Base-by-base conservation (phyloP, 2,329 filamentous ascomycete species). In the Aphanoascus verrucosus region DNA sequence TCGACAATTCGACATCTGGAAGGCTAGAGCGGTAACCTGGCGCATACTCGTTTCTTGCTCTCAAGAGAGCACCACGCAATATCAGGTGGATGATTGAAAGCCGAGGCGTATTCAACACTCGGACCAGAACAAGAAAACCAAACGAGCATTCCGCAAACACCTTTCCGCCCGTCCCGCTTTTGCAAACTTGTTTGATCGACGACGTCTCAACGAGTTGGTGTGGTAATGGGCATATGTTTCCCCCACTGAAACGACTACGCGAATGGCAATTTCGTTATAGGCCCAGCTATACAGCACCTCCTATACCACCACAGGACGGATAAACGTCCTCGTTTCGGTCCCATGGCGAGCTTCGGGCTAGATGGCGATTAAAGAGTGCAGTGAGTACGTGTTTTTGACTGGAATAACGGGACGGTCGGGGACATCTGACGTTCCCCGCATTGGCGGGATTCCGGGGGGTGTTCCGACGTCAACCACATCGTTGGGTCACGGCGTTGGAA, bases 171-270 rank as follows among this genome's bases (percentile, higher is more conserved):
- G n/a, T 37, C 12, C 11, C 23, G 45, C n/a, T 47, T 6, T 31
- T 37, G 23, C n/a, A 37, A 37, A 37, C 35, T 11, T n/a, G n/a
- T n/a, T n/a, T n/a, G 35, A 37, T 37, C 9, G 35, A 28, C 35
- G 35, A n/a, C 8, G 35, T 4, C 8, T 3, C 35, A 37, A 11
- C 41, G 20, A 44, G 11, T 5, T 19, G 14, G 3, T 8, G 37
- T 44, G 12, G n/a, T 31, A 17, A 2, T 15, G 17, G 15, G 15
- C 23, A 3, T 23, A 8, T 15, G 5, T n/a, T n/a, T n/a, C n/a
- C n/a, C 38, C 15, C 35, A 43, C 40, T 44, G 35, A 4, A 15
- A 44, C 49, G 19, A 43, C 49, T 51, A 51, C 49, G 28, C 49
- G 28, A 37, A 35, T 51, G 23, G 40, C 1, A 44, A 23, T 28